Evolutionary conservation across 2,329 filamentous ascomycete species (phyloP).

Genomic region (Mycosphaerella sp.): DNA sequence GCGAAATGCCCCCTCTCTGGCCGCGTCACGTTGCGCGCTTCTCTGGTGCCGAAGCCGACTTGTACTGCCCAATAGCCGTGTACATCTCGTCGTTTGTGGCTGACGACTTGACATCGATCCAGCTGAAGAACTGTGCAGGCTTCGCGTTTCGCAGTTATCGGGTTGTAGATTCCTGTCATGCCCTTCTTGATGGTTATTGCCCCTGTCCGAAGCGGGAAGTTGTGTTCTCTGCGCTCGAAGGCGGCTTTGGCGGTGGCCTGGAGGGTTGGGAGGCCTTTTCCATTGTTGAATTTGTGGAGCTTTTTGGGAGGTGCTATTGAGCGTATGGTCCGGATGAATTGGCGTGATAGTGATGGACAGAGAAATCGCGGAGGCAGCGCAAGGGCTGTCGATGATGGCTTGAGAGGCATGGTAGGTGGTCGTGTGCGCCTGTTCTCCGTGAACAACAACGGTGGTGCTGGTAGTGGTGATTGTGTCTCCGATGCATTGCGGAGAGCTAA

Average conservation of each 20-base stretch:
- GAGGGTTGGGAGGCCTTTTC: constrained; percentile 47
- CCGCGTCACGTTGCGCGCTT: constrained; percentile 69
- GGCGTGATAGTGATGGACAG: constrained; percentile 30
- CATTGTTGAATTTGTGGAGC: constrained; percentile 49
- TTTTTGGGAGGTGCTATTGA: constrained; percentile 49
- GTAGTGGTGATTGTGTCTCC: constrained; percentile 1
- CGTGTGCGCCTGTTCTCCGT: not conserved
- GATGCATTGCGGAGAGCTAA: not conserved
- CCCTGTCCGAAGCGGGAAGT: constrained; percentile 65
- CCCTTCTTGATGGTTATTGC: constrained; percentile 86
- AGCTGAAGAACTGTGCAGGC: constrained; percentile 91
- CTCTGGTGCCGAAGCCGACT: constrained; percentile 70
- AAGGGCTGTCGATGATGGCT: constrained; percentile 23
- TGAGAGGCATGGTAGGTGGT: constrained; percentile 28
- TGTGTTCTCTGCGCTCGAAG: constrained; percentile 52
- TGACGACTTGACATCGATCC: constrained; percentile 83
- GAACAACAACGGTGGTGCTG: not conserved
- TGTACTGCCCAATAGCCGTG: constrained; percentile 96
- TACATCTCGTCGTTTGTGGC: constrained; percentile 70
- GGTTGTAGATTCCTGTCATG: constrained; percentile 86
- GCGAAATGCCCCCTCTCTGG: constrained; percentile 86
- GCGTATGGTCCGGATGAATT: constrained; percentile 45
- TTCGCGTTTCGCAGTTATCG: constrained; percentile 66
- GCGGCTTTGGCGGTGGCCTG: constrained; percentile 54
- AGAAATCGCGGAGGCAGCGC: constrained; percentile 31